Base-by-base conservation (phyloP, 108 stramenopile species). In the Nannochloropsis granulata region DNA sequence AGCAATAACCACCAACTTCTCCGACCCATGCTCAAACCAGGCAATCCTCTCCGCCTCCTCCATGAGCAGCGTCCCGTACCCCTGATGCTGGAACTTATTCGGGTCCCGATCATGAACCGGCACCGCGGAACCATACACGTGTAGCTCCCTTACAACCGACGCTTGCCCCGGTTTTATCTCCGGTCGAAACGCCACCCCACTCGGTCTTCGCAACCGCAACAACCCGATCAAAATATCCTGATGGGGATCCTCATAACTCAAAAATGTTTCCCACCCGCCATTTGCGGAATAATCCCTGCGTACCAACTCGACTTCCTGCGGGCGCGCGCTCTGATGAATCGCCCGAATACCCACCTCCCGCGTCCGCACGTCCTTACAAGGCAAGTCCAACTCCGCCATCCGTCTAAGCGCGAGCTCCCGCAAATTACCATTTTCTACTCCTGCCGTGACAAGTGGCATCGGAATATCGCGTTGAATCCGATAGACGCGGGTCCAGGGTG, bases 391-490 rank as follows among this genome's bases (percentile, higher is more conserved):
- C 45, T 97, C 96, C 79, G 92, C 89, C 92, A 97, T 91, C 83
- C 94, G 91, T 13, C 88, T 88, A 78, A 96, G 82, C 12, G 96
- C 93, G 84, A 96, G 85, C 87, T 97, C 95, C 45, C 96, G 92
- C 23, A 97, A 85, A 86, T 97, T 96, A 21, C 96, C 96, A 83
- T 97, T 94, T 85, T 97, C 96, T 12, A 97, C 96, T 13, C 96
- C 96, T 26, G 93, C 93, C 79, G 93, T 92, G 44, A 97, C 95
- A 45, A 97, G 88, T 8, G 96, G 96, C 96, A 97, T 97, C 83
- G 97, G 94, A 86, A 98, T 98, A 88, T 98, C 97, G 13, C 97
- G 93, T 86, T 96, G 95, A 81, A 98, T 95, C 19, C 97, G 89
- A 89, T 98, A 96, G 83, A 98, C 89, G 26, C 97, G 93, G 10